Conservation (phyloP, 2,329 filamentous ascomycete species). For the Penicillium sp. region DNA sequence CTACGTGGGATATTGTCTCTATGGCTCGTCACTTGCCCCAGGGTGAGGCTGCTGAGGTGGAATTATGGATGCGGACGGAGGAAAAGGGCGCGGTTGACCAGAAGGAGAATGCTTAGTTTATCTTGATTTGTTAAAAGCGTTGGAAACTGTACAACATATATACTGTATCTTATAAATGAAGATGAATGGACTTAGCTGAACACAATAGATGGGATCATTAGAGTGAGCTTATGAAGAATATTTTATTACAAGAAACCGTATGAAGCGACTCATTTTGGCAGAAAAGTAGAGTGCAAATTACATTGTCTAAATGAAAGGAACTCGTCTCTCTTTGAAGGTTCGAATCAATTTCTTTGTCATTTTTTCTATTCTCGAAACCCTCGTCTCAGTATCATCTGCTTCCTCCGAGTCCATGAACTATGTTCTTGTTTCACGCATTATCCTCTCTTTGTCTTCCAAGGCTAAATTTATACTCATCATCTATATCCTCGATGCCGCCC, state of each 20-base stretch:
- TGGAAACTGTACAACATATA: conserved; percentile 6
- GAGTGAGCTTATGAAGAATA: neutral
- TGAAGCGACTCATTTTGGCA: too few relatives aligned
- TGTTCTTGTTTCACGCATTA: neutral
- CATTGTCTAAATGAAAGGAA: too few relatives aligned
- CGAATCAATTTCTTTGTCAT: too few relatives aligned
- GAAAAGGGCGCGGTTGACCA: conserved; percentile 21
- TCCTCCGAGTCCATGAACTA: neutral
- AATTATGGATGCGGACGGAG: conserved; percentile 18
- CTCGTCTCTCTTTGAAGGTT: too few relatives aligned
- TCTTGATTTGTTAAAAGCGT: neutral
- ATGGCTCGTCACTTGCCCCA: conserved; percentile 25
- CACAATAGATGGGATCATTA: neutral
- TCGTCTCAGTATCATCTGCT: too few relatives aligned
- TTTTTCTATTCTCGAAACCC: too few relatives aligned
- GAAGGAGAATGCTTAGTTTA: conserved; percentile 16
- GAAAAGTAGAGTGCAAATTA: too few relatives aligned
- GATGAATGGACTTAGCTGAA: neutral
- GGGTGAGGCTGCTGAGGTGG: conserved; percentile 23
- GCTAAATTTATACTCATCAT: neutral
- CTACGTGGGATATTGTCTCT: conserved; percentile 25
- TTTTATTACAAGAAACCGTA: neutral
- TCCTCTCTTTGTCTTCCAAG: neutral
- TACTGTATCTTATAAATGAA: conserved; percentile 3
- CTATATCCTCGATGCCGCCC: neutral